Percentiles rank a stretch among this genome's conserved stretches.
Evolutionary conservation across 2,329 filamentous ascomycete species (phyloP).

Genomic region (Aspergillus luchuensis): DNA sequence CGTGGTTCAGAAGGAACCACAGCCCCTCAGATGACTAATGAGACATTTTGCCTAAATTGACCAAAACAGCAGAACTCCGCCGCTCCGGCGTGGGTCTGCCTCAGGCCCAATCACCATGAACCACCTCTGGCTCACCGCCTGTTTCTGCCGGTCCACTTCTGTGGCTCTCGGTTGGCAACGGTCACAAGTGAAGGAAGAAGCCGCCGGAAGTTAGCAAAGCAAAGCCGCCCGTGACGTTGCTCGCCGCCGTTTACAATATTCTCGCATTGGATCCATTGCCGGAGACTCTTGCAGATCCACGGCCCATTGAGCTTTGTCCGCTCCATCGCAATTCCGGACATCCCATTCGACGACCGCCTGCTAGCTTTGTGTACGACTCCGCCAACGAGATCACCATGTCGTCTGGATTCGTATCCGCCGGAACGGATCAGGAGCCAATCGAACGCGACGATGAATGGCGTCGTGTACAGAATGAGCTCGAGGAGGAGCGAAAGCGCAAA

Average conservation of each 20-base stretch:
- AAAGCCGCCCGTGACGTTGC: background rate
- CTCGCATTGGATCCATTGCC: background rate
- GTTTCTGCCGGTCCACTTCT: slow-evolving; percentile 14
- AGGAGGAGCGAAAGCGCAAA: slow-evolving; percentile 49
- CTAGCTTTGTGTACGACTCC: background rate
- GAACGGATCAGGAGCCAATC: slow-evolving; percentile 43
- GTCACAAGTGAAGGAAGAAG: background rate
- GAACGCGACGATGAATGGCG: slow-evolving; percentile 48
- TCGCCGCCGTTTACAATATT: background rate
- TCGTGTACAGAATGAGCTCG: slow-evolving; percentile 48
- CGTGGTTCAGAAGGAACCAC: background rate
- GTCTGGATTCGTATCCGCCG: slow-evolving; percentile 49
- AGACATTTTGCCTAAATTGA: slow-evolving; percentile 14
- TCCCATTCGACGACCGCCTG: background rate
- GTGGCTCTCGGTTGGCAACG: slow-evolving; percentile 9
- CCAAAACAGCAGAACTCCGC: background rate
- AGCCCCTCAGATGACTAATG: background rate
- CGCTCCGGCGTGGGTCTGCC: background rate
- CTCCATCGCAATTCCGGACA: background rate
- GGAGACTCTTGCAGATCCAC: no score
- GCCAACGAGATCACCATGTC: slow-evolving; percentile 38
- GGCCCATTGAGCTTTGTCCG: background rate
- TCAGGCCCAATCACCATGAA: background rate
- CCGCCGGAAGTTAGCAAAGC: background rate
- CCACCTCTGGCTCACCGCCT: background rate